phyloP scores from a whole-genome alignment of 1,284 basidiomycete species.

The Leccinum ponderosum region DNA sequence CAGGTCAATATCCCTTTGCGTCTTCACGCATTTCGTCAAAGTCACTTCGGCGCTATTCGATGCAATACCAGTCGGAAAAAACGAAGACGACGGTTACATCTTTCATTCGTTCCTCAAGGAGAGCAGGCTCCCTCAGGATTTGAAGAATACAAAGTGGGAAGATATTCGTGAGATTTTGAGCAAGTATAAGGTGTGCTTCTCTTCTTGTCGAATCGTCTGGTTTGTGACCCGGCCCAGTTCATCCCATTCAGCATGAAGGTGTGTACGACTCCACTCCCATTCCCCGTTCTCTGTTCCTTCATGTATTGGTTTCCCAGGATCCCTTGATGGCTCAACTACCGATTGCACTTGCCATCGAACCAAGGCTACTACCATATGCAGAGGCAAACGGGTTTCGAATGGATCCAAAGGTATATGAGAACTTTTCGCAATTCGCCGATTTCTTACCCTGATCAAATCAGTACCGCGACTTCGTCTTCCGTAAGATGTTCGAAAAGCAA shows the following conservation, averaged over 20 bases:
- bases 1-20: constrained; percentile 55
- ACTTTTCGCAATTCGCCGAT: constrained; percentile 3
- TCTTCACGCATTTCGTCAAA: constrained; percentile 63
- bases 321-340: constrained; percentile 76
- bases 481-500: constrained; percentile 75
- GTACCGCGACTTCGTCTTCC: constrained; percentile 80
- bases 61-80: constrained; percentile 65
- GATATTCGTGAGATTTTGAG: constrained; percentile 62
- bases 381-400: constrained; percentile 70
- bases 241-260: constrained; percentile 75
- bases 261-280: constrained; percentile 9
- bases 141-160: constrained; percentile 60
- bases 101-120: constrained; percentile 67
- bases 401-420: constrained; percentile 60
- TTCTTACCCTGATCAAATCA: constrained; percentile 33
- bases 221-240: constrained; percentile 47
- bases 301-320: constrained; percentile 46
- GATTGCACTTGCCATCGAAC: constrained; percentile 71
- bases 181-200: constrained; percentile 58
- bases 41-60: constrained; percentile 58
- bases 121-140: constrained; percentile 54
- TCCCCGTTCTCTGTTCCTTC: constrained; percentile 9
- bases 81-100: constrained; percentile 69
- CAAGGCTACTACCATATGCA: constrained; percentile 68
- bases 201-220: constrained; percentile 7